These are phyloP conservation scores for Xylaria longipes DNA, from an alignment of 495 filamentous ascomycete species.

Conservation along the genomic window DNA sequence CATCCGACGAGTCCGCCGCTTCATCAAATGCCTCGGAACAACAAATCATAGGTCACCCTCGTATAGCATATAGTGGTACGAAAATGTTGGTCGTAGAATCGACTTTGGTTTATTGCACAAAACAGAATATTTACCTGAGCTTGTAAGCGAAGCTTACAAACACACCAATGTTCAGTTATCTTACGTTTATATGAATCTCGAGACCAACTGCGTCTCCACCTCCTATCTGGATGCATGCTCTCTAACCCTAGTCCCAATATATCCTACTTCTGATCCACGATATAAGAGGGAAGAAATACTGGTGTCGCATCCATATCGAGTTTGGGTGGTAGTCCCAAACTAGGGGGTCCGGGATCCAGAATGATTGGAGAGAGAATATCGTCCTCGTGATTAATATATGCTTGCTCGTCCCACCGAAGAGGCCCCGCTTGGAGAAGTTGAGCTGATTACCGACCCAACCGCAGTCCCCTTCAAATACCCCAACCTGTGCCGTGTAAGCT, in stretches of 20 bases:
- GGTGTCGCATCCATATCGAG: neutral
- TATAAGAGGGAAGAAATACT: neutral
- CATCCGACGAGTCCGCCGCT: neutral
- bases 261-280: neutral
- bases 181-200: neutral
- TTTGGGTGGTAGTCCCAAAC: conserved; percentile 1
- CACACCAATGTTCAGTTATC: neutral
- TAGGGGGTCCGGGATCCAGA: neutral
- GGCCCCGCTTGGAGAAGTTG: neutral
- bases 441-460: neutral
- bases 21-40: neutral
- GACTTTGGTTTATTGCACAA: neutral
- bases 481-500: conserved; percentile 9
- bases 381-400: conserved; percentile 6
- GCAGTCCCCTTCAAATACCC: neutral
- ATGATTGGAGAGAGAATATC: conserved; percentile 5
- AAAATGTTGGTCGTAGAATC: neutral
- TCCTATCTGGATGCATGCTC: neutral
- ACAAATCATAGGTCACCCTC: neutral
- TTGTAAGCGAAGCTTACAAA: neutral
- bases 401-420: neutral
- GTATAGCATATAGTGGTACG: neutral
- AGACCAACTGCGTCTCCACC: neutral
- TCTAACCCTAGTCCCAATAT: neutral
- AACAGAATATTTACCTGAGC: neutral